Percentiles rank a stretch among this genome's conserved stretches.
Conservation (phyloP, 805 yeast species). For the Candida methanosorbosa region DNA sequence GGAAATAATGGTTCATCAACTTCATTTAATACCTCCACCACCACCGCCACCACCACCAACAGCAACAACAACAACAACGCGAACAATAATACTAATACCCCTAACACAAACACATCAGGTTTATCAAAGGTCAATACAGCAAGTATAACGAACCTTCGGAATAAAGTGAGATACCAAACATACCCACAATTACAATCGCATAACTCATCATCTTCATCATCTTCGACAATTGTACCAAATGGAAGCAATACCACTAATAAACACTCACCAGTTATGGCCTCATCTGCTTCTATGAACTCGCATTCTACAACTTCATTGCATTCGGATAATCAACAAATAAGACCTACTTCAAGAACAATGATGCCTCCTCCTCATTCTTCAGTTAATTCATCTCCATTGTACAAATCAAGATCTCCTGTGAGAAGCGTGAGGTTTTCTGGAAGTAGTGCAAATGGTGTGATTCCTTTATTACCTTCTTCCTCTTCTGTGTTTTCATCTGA, state of each 20-base stretch:
- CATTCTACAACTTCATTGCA: too few relatives aligned
- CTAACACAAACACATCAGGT: neutral
- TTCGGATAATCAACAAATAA: too few relatives aligned
- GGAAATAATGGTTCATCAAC: slow-evolving; percentile 4
- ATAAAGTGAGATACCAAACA: slow-evolving; percentile 1
- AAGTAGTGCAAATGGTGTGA: neutral
- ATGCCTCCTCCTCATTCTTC: slow-evolving; percentile 5
- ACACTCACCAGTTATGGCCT: too few relatives aligned
- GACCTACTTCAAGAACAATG: slow-evolving; percentile 16
- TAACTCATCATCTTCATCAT: neutral
- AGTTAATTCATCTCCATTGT: slow-evolving; percentile 4
- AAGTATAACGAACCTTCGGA: neutral
- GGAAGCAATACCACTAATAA: too few relatives aligned
- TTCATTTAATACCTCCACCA: slow-evolving; percentile 6
- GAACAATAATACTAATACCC: neutral
- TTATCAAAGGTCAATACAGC: slow-evolving; percentile 1
- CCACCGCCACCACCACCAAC: too few relatives aligned
- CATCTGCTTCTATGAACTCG: too few relatives aligned
- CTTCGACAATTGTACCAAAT: too few relatives aligned
- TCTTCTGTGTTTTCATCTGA: slow-evolving; percentile 2
- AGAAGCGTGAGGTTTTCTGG: slow-evolving; percentile 10
- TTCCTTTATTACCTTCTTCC: neutral
- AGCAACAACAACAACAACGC: too few relatives aligned
- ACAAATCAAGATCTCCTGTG: slow-evolving; percentile 19
- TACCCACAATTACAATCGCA: neutral